These are phyloP conservation scores for Auricularia cornea DNA, from an alignment of 768 basidiomycete species.

Conservation along the genomic window DNA sequence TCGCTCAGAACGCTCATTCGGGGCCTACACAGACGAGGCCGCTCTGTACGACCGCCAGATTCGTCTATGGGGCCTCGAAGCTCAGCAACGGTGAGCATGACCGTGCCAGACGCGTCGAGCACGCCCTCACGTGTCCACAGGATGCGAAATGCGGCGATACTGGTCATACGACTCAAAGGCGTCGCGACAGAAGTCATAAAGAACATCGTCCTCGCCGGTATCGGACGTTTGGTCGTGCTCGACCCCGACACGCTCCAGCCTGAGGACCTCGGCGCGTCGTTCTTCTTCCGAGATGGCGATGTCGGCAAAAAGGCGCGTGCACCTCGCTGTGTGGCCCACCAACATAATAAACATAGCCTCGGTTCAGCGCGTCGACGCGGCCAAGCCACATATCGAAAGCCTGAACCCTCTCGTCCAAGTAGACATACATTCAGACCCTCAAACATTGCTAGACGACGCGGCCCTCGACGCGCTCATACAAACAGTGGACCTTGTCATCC, in stretches of 20 bases:
- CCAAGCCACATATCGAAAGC: constrained; percentile 75
- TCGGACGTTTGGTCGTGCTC: constrained; percentile 80
- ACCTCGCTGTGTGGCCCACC: no score
- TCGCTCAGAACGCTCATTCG: not conserved
- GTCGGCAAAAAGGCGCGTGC: constrained; percentile 72
- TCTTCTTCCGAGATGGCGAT: constrained; percentile 91
- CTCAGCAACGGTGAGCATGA: constrained; percentile 73
- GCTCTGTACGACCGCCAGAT: constrained; percentile 96
- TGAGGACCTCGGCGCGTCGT: constrained; percentile 86
- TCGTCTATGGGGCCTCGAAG: constrained; percentile 95
- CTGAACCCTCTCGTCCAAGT: constrained; percentile 89
- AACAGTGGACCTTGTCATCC: constrained; percentile 75
- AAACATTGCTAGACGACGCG: constrained; percentile 38
- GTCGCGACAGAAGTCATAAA: constrained; percentile 92
- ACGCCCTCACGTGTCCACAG: constrained; percentile 32
- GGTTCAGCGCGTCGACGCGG: constrained; percentile 72
- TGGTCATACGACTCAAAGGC: constrained; percentile 70
- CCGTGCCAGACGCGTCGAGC: not conserved
- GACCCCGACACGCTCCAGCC: constrained; percentile 68
- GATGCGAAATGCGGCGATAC: constrained; percentile 89
- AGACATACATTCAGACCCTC: constrained; percentile 49
- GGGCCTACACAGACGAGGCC: constrained; percentile 45
- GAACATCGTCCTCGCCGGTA: constrained; percentile 94
- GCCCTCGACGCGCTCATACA: constrained; percentile 52
- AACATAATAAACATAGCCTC: constrained; percentile 6